These are phyloP conservation scores for Entomophthora muscae DNA, from an alignment of 371 early-diverging fungal genomes.

Conservation along the genomic window DNA sequence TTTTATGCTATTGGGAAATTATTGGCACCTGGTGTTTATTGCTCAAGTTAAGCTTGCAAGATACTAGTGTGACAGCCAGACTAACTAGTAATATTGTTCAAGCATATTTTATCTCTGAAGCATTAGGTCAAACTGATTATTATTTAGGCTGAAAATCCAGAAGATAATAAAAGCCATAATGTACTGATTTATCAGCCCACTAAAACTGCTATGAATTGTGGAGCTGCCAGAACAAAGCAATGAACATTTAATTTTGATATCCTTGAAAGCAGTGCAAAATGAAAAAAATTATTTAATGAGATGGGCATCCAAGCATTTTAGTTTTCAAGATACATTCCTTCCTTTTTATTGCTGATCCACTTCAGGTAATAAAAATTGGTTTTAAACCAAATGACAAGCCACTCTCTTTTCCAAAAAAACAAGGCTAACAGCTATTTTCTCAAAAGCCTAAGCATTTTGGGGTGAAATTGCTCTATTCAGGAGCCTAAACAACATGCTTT, in stretches of 20 bases:
- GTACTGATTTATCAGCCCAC: conserved; percentile 75
- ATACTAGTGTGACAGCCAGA: background rate
- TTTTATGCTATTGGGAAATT: no score
- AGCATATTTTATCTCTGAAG: conserved; percentile 4
- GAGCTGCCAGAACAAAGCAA: conserved; percentile 47
- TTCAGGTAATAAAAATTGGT: conserved; percentile 69
- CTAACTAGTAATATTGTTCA: background rate
- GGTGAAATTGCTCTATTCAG: conserved; percentile 74
- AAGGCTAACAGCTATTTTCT: conserved; percentile 29
- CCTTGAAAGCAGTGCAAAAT: conserved; percentile 51
- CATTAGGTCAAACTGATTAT: background rate
- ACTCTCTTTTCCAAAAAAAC: conserved; percentile 81
- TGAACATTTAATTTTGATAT: conserved; percentile 86
- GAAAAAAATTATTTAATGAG: conserved; percentile 91
- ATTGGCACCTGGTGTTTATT: no score
- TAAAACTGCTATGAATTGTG: conserved; percentile 73
- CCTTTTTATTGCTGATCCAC: conserved; percentile 46
- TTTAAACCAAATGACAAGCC: conserved; percentile 78
- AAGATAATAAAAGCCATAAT: conserved; percentile 36
- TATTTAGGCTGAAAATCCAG: conserved; percentile 12
- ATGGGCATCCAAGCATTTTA: no score
- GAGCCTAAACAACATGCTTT: conserved; percentile 58
- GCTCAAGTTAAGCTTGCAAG: no score
- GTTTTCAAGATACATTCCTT: conserved; percentile 43
- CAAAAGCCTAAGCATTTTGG: conserved; percentile 12